Base-by-base conservation (phyloP, 164 flowering plant genomes). In the Protea cynaroides region DNA sequence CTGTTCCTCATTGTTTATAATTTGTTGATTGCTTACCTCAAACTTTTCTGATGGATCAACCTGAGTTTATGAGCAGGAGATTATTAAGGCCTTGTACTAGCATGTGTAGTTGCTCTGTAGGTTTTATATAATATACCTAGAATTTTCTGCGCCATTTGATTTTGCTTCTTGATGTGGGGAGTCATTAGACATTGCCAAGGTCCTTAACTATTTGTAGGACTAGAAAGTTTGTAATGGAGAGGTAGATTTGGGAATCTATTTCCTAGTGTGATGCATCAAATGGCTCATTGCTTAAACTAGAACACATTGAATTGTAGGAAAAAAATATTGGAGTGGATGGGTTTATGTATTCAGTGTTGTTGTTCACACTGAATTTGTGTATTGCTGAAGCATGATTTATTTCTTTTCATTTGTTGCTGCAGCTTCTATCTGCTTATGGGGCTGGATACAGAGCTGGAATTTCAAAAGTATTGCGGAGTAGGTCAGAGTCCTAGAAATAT, bases 401-500 rank as follows among this genome's bases (percentile, higher is more conserved):
- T 60, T 65, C 23, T 55, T 34, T 44, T 59, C 34, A 15, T 72
- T 55, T 69, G 24, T 68, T 66, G 77, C 79, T 83, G 88, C 43
- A 40, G 10, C 59, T 22, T 58, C 51, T 34, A 60, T 77, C 52
- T 66, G 40, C 59, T 58, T 40, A 86, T 91, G 92, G 79, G 73
- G 65, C 59, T 71, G 58, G 77, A 76, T 40, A 77, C 79, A 79
- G 87, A 82, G 62, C 52, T 75, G 70, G 86, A 88, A 29, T 80
- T 79, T 56, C 81, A 79, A 22, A 80, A 81, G 72, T 71, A 67
- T 36, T 63, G 78, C 68, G 62, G 69, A 49, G 75, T 75, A 36
- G 81, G 71, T 70, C 73, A 69, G 56, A 82, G 81, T 67, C 86
- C 92, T 10, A 84, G 76, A 44, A 78, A 79, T 14, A 81, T 79